Evolutionary conservation across 441 rosid species (phyloP).

Genomic region (Bruguiera hainesii): DNA sequence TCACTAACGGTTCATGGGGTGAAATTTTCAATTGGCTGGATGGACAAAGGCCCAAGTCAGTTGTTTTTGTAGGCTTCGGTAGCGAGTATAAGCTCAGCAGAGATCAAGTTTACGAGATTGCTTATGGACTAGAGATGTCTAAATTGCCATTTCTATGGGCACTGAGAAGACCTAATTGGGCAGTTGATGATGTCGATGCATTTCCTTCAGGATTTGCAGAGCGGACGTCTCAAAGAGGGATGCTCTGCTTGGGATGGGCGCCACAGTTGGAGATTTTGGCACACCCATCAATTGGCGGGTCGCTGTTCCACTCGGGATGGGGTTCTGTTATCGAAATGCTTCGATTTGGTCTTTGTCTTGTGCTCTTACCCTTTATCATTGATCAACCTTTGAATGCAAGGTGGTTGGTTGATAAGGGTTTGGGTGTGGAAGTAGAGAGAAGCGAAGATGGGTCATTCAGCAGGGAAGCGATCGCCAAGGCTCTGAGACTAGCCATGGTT

Average conservation of each 20-base stretch:
- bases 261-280: slow-evolving; percentile 39
- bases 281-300: slow-evolving; percentile 30
- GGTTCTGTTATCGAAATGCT: slow-evolving; percentile 25
- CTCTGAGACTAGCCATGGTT: slow-evolving; percentile 23
- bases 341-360: slow-evolving; percentile 26
- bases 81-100: slow-evolving; percentile 16
- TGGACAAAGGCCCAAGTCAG: slow-evolving; percentile 6
- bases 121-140: slow-evolving; percentile 14
- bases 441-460: slow-evolving; percentile 22
- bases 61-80: slow-evolving; percentile 21
- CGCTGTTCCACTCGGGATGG: slow-evolving; percentile 35
- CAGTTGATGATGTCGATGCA: slow-evolving; percentile 24
- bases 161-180: slow-evolving; percentile 20
- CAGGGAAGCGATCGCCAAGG: slow-evolving; percentile 15
- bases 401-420: slow-evolving; percentile 24
- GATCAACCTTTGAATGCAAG: slow-evolving; percentile 31
- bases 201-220: slow-evolving; percentile 21
- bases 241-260: slow-evolving; percentile 28
- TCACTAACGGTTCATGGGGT: neutral
- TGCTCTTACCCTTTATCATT: slow-evolving; percentile 23
- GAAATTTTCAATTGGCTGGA: slow-evolving; percentile 17
- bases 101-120: slow-evolving; percentile 18
- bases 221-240: slow-evolving; percentile 14
- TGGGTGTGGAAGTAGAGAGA: slow-evolving; percentile 27
- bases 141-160: slow-evolving; percentile 20